Conservation (phyloP, 495 filamentous ascomycete genomes). For the Alectoria sarmentosa region DNA sequence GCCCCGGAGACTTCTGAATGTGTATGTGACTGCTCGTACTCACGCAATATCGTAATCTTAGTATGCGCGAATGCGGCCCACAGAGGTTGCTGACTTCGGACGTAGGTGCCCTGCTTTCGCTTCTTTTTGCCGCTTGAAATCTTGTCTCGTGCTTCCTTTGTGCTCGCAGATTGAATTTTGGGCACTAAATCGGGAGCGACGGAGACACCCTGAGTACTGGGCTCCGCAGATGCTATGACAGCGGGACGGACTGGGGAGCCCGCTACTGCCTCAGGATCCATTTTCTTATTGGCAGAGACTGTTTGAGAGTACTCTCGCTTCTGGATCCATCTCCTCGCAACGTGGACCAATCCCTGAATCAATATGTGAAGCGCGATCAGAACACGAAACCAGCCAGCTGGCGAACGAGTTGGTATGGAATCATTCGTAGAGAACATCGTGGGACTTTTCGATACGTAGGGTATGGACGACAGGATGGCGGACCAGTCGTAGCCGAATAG, state of each 20-base stretch:
- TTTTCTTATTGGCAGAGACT: slow-evolving; percentile 40
- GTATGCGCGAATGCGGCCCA: slow-evolving; percentile 93
- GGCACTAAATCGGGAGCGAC: slow-evolving; percentile 43
- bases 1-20: slow-evolving; percentile 64
- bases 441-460: slow-evolving; percentile 19
- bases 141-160: slow-evolving; percentile 52
- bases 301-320: slow-evolving; percentile 42
- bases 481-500: slow-evolving; percentile 28
- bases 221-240: slow-evolving; percentile 35
- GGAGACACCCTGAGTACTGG: slow-evolving; percentile 39
- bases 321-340: slow-evolving; percentile 47
- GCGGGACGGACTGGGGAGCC: slow-evolving; percentile 33
- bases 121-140: slow-evolving; percentile 67
- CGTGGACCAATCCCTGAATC: slow-evolving; percentile 60
- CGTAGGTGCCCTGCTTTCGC: slow-evolving; percentile 80
- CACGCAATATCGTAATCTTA: slow-evolving; percentile 88
- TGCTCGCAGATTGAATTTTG: slow-evolving; percentile 45
- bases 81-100: slow-evolving; percentile 82
- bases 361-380: slow-evolving; percentile 81
- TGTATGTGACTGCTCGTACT: slow-evolving; percentile 80
- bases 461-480: slow-evolving; percentile 25
- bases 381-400: slow-evolving; percentile 49
- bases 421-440: slow-evolving; percentile 18
- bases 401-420: slow-evolving; percentile 14
- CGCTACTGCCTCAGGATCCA: slow-evolving; percentile 51